Evolutionary conservation across 106 monocot species (phyloP).

Genomic region (Platanthera zijinensis): DNA sequence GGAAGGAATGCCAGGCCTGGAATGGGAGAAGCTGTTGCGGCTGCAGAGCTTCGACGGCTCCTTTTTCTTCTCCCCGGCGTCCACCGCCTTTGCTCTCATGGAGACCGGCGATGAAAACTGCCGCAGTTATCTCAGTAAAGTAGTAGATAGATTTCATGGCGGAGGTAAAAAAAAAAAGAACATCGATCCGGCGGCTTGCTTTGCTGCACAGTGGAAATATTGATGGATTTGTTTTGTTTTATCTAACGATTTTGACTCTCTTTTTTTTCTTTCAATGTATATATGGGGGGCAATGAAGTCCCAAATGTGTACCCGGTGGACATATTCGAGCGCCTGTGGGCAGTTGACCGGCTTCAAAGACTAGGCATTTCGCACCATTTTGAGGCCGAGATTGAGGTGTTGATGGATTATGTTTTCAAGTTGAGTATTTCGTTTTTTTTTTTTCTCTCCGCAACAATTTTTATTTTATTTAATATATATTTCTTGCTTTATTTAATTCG

Average conservation of each 20-base stretch:
- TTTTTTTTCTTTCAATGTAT: too few relatives aligned
- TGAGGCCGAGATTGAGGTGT: constrained; percentile 46
- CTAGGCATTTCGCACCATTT: constrained; percentile 81
- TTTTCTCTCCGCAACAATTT: neutral
- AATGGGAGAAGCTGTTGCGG: constrained; percentile 62
- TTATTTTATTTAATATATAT: too few relatives aligned
- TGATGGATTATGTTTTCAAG: constrained; percentile 58
- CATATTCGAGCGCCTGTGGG: constrained; percentile 92
- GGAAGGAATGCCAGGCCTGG: constrained; percentile 70
- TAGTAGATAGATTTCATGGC: constrained; percentile 47
- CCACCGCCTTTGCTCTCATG: constrained; percentile 72
- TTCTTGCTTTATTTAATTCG: too few relatives aligned
- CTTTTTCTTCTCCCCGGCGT: constrained; percentile 80
- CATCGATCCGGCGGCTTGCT: neutral
- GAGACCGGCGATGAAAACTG: constrained; percentile 57
- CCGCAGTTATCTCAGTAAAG: constrained; percentile 44
- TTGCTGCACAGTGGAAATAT: neutral
- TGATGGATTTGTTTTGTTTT: too few relatives aligned
- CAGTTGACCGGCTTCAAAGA: constrained; percentile 72
- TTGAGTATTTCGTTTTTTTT: constrained; percentile 3
- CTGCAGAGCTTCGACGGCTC: constrained; percentile 67
- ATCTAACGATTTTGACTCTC: too few relatives aligned
- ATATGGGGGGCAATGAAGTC: constrained; percentile 19
- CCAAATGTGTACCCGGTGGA: constrained; percentile 96
- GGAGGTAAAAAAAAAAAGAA: constrained; percentile 45